Base-by-base conservation (phyloP, 2,329 filamentous ascomycete species). In the Coniochaeta pulveracea region DNA sequence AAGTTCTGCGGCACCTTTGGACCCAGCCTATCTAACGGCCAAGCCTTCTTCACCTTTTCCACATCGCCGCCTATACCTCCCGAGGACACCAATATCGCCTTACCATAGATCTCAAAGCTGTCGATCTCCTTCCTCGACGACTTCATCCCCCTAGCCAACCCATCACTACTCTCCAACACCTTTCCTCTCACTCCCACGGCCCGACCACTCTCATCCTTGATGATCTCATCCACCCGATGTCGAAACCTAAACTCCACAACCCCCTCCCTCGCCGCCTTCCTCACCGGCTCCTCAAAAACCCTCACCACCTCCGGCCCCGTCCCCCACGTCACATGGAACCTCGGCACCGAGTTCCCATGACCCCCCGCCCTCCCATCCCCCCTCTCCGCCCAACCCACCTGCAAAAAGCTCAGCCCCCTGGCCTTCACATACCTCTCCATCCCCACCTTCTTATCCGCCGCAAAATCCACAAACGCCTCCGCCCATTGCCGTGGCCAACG, bases 311-410 rank as follows among this genome's bases (percentile, higher is more conserved):
- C 72, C 4, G 72, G 72, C 0, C 73, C 73, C 0, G 69, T 67
- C 3, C 73, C 72, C 73, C 72, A 78, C 0, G 68, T 66, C 19
- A 76, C 37, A 46, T 78, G 72, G 45, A 78, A 77, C n/a, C 73
- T 50, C 3, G 73, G 73, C 2, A 77, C 72, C 10, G 69, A 70
- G 47, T 77, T 77, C 5, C 73, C 73, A 44, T 76, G 72, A 3
- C 72, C 71, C 4, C 66, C 63, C 0, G 71, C 66, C 1, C 50
- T 46, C 0, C 72, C 72, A 35, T 63, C 63, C 3, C 73, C 73
- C 5, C 72, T 57, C 57, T 77, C 72, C 1, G 72, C 73, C 72
- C 73, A 77, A 17, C 67, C 69, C 2, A 76, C 70, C 36, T 63
- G 71, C 31, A 58, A 45, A 40, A 76, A 75, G 0, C 62, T 57